phyloP scores from a whole-genome alignment of 1,284 basidiomycete genomes.

The Paramarasmius palmivorus region DNA sequence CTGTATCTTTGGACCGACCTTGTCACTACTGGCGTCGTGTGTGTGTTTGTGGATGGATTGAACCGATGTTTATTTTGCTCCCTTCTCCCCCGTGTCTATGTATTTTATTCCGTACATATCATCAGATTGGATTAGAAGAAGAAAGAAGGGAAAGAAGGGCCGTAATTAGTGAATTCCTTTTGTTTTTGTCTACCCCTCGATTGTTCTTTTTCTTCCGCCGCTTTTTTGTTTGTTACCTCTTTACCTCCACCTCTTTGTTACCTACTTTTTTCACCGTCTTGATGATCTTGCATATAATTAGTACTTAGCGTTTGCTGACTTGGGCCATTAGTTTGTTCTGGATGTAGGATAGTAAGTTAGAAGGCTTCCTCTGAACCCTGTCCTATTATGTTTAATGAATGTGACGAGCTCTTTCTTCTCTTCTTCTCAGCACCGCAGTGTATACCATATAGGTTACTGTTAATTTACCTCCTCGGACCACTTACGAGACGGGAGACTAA shows the following conservation, averaged over 20 bases:
- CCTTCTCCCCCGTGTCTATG: neutral
- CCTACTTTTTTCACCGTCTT: constrained; percentile 24
- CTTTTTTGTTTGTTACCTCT: neutral
- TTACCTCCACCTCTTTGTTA: neutral
- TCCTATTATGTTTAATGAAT: too few species aligned
- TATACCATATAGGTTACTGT: too few species aligned
- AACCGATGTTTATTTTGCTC: neutral
- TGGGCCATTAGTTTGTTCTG: too few species aligned
- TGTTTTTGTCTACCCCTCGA: too few species aligned
- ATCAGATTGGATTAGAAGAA: constrained; percentile 4
- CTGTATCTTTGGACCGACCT: neutral
- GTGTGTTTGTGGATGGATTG: neutral
- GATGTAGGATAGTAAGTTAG: too few species aligned
- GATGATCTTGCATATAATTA: constrained; percentile 7
- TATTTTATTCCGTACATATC: constrained; percentile 5
- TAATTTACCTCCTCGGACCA: too few species aligned
- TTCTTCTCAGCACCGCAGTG: too few species aligned
- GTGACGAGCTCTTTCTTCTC: too few species aligned
- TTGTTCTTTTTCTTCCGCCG: neutral
- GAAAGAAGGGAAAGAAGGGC: neutral
- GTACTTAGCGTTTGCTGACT: too few species aligned
- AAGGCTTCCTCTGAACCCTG: too few species aligned
- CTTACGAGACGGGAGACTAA: too few species aligned
- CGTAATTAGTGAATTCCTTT: neutral
- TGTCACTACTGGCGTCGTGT: too few species aligned